These are phyloP conservation scores for Zygoascus flipseniorum DNA, from an alignment of 805 yeast genomes.

Conservation along the genomic window DNA sequence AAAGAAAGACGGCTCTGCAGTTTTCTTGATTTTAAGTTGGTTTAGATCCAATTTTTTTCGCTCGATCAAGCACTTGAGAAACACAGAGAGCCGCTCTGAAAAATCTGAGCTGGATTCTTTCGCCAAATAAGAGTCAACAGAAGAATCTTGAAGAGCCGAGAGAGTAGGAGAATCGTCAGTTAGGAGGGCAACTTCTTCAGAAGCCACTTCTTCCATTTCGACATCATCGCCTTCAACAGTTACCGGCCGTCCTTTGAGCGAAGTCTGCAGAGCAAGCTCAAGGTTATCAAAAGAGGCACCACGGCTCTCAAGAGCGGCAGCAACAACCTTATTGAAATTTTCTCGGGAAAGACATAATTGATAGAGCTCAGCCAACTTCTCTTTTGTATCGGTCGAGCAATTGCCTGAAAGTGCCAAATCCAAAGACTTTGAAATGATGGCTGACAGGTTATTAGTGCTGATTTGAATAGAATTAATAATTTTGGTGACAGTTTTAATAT, in stretches of 20 bases:
- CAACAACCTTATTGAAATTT: constrained; percentile 16
- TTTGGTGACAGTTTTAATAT: constrained; percentile 10
- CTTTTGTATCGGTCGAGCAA: background rate
- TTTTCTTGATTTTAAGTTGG: constrained; percentile 1
- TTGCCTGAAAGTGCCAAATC: background rate
- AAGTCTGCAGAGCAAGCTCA: constrained; percentile 62
- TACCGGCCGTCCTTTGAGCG: constrained; percentile 31
- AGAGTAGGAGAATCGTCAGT: background rate
- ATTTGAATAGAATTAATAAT: constrained; percentile 14
- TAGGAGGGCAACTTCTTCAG: background rate
- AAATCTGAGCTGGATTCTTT: constrained; percentile 8
- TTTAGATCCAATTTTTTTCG: background rate
- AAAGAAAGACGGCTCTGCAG: constrained; percentile 24
- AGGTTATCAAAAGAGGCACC: constrained; percentile 32
- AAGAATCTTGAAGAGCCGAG: constrained; percentile 5
- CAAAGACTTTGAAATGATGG: constrained; percentile 7
- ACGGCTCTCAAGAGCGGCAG: constrained; percentile 19
- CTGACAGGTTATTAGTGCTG: constrained; percentile 14
- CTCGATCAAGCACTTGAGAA: constrained; percentile 4
- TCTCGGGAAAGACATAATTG: constrained; percentile 1
- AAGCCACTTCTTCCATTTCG: constrained; percentile 8
- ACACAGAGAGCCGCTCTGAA: constrained; percentile 1
- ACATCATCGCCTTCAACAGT: constrained; percentile 12
- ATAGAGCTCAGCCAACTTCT: background rate
- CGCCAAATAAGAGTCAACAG: constrained; percentile 11